A percentile compares a stretch with the other conserved stretches of the same genome.
Evolutionary conservation across 2,329 filamentous ascomycete genomes (phyloP).

Genomic region (Scedosporium boydii): DNA sequence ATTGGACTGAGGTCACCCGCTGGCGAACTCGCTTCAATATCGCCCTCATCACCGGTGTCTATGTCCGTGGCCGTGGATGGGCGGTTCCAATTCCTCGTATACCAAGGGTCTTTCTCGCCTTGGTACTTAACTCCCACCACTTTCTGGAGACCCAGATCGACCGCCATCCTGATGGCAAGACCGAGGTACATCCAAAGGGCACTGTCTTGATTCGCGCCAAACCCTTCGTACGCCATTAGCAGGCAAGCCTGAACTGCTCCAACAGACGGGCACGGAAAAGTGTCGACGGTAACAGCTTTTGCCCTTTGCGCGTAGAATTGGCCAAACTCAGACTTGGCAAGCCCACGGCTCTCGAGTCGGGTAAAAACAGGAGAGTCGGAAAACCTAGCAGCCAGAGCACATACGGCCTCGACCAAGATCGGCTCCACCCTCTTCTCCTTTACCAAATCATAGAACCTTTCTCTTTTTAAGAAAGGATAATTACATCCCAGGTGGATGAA

Average conservation of each 20-base stretch:
- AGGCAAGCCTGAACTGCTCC: conserved; percentile 77
- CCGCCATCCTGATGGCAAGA: conserved; percentile 73
- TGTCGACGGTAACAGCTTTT: conserved; percentile 73
- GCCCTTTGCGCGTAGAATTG: conserved; percentile 72
- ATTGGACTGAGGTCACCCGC: conserved; percentile 23
- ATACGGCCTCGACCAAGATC: conserved; percentile 80
- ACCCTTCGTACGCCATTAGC: conserved; percentile 79
- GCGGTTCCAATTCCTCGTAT: conserved; percentile 33
- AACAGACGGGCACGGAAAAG: conserved; percentile 72
- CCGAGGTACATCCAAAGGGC: conserved; percentile 91
- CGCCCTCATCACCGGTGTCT: conserved; percentile 31
- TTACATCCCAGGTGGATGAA: conserved; percentile 77
- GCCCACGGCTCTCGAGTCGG: conserved; percentile 34
- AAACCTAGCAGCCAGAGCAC: conserved; percentile 72
- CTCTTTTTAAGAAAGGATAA: conserved; percentile 70
- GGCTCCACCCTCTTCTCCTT: conserved; percentile 74
- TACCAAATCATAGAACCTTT: conserved; percentile 65
- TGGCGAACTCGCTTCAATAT: conserved; percentile 20
- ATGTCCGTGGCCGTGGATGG: conserved; percentile 17
- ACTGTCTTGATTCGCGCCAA: conserved; percentile 80
- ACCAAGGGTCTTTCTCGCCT: conserved; percentile 41
- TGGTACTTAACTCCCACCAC: conserved; percentile 61
- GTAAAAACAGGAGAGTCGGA: conserved; percentile 51
- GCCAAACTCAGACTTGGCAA: conserved; percentile 57
- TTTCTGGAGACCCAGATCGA: conserved; percentile 74